phyloP scores from a whole-genome alignment of 768 basidiomycete species.

The Lactifluus pinguis region DNA sequence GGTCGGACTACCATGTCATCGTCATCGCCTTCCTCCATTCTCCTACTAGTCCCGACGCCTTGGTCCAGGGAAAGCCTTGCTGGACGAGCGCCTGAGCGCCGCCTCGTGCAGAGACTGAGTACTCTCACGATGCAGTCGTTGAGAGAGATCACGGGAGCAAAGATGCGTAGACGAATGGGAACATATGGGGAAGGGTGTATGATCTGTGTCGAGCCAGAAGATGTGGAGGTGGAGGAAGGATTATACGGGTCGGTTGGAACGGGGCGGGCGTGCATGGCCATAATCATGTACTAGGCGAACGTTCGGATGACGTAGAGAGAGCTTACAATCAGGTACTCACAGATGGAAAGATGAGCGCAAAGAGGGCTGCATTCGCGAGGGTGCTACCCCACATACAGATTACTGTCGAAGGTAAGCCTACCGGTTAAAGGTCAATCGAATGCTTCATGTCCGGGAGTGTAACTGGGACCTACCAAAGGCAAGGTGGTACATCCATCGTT shows the following conservation, averaged over 20 bases:
- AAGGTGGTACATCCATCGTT: slow-evolving; percentile 84
- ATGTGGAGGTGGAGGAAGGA: slow-evolving; percentile 28
- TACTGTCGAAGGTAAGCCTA: slow-evolving; percentile 62
- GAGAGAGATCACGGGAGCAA: slow-evolving; percentile 61
- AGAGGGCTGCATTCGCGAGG: slow-evolving; percentile 73
- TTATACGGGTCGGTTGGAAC: slow-evolving; percentile 70
- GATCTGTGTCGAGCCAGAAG: slow-evolving; percentile 22
- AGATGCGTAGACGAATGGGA: slow-evolving; percentile 74
- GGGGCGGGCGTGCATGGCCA: slow-evolving; percentile 73
- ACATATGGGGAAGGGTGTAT: slow-evolving; percentile 68
- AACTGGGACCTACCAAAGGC: slow-evolving; percentile 52
- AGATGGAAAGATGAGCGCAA: slow-evolving; percentile 72
- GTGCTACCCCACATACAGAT: slow-evolving; percentile 66
- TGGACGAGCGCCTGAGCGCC: slow-evolving; percentile 10
- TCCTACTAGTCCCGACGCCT: slow-evolving; percentile 44
- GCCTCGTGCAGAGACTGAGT: slow-evolving; percentile 43
- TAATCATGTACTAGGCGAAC: slow-evolving; percentile 61
- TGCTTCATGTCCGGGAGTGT: not conserved
- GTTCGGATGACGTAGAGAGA: not conserved
- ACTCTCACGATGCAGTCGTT: slow-evolving; percentile 62
- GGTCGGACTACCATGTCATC: slow-evolving; percentile 27
- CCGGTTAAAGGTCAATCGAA: not conserved
- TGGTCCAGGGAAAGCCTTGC: slow-evolving; percentile 17
- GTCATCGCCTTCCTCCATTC: slow-evolving; percentile 51
- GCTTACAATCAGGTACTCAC: slow-evolving; percentile 35